Conservation (phyloP, 371 early-diverging fungal genomes). For the Gilbertella persicaria region DNA sequence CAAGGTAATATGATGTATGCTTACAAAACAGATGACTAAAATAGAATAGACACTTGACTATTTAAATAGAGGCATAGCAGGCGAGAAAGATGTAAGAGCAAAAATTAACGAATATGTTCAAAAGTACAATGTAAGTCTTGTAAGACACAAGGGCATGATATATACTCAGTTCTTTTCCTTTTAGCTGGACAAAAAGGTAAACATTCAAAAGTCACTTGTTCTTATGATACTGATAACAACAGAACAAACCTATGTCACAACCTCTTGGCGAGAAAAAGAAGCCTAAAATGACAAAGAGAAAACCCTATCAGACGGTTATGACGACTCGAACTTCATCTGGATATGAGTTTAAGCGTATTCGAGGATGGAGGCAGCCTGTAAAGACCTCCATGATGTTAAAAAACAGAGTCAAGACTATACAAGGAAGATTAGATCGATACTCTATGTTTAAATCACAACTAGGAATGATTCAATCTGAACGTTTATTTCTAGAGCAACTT, state of each 20-base stretch:
- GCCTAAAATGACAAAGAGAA: slow-evolving; percentile 9
- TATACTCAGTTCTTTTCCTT: neutral
- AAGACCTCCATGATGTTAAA: slow-evolving; percentile 29
- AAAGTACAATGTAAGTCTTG: neutral
- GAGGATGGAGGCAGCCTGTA: slow-evolving; percentile 32
- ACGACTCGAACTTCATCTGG: slow-evolving; percentile 4
- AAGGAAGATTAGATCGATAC: slow-evolving; percentile 10
- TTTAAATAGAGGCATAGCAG: slow-evolving; percentile 6
- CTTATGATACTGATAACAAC: neutral
- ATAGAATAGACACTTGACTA: slow-evolving; percentile 5
- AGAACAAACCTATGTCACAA: neutral
- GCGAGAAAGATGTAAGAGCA: slow-evolving; percentile 1
- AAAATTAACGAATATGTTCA: neutral
- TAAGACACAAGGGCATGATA: neutral
- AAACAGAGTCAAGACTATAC: slow-evolving; percentile 15
- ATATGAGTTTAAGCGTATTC: slow-evolving; percentile 22
- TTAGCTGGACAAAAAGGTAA: neutral
- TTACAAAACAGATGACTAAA: neutral
- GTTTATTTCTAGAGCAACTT: slow-evolving; percentile 10
- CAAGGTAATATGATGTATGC: slow-evolving; percentile 5
- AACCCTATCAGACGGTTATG: slow-evolving; percentile 23
- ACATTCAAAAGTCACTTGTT: neutral
- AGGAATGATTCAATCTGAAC: slow-evolving; percentile 18
- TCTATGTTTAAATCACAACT: neutral
- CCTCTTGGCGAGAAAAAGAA: slow-evolving; percentile 6